Evolutionary conservation across 371 early-diverging fungal genomes (phyloP).

Genomic region (Catenaria anguillulae): DNA sequence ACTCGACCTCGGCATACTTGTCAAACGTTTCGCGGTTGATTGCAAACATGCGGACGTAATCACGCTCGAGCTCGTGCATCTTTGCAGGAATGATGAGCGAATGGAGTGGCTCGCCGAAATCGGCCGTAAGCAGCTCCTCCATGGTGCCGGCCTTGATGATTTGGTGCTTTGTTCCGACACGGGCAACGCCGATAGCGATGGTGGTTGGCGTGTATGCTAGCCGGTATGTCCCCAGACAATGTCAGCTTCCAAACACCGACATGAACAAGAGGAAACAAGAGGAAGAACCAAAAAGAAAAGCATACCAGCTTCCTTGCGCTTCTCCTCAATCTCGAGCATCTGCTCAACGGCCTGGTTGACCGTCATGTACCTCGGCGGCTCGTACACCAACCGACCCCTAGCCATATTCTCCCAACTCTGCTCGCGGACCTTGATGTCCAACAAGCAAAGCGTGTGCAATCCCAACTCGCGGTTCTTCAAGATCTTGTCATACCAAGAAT

Average conservation of each 20-base stretch:
- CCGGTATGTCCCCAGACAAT: slow-evolving; percentile 10
- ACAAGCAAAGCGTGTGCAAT: slow-evolving; percentile 92
- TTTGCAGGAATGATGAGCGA: slow-evolving; percentile 84
- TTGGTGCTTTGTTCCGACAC: slow-evolving; percentile 69
- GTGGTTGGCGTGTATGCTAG: slow-evolving; percentile 59
- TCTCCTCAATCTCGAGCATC: slow-evolving; percentile 77
- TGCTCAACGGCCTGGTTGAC: slow-evolving; percentile 87
- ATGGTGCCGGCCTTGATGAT: slow-evolving; percentile 77
- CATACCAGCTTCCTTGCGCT: slow-evolving; percentile 12
- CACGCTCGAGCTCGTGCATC: slow-evolving; percentile 90
- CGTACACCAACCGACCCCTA: slow-evolving; percentile 79
- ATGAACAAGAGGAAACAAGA: not conserved
- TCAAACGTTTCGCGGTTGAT: slow-evolving; percentile 52
- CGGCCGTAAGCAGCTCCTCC: slow-evolving; percentile 53
- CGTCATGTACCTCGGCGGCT: slow-evolving; percentile 97
- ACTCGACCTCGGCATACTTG: slow-evolving; percentile 45
- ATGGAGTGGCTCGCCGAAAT: slow-evolving; percentile 95
- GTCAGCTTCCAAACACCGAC: not conserved
- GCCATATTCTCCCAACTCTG: slow-evolving; percentile 89
- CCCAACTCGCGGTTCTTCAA: slow-evolving; percentile 66
- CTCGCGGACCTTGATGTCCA: slow-evolving; percentile 99
- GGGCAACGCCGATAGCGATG: slow-evolving; percentile 84
- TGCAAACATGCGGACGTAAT: slow-evolving; percentile 62
- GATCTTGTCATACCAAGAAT: slow-evolving; percentile 91
- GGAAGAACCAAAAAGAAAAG: not conserved